These are phyloP conservation scores for Cordia subcordata DNA, from an alignment of 257 asterid genomes.

Conservation along the genomic window DNA sequence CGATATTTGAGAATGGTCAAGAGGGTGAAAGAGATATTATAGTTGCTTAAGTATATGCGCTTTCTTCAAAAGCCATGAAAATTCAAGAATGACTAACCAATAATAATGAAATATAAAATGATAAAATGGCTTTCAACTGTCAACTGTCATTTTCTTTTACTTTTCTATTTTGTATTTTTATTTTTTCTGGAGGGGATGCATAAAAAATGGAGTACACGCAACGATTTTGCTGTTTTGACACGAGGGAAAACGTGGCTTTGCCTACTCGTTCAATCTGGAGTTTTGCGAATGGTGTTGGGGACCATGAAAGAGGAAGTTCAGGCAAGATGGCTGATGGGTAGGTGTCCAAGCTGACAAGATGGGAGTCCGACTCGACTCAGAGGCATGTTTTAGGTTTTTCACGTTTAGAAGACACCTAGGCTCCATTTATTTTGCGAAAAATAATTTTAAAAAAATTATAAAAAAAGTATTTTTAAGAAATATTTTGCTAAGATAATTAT, in stretches of 20 bases:
- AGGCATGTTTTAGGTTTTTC: too few relatives aligned
- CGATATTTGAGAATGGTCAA: background rate
- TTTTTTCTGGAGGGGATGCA: background rate
- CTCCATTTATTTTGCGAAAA: too few relatives aligned
- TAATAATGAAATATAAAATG: background rate
- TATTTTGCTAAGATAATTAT: too few relatives aligned
- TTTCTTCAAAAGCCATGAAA: slow-evolving; percentile 30
- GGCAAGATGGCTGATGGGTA: background rate
- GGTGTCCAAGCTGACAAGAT: background rate
- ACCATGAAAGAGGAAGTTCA: background rate
- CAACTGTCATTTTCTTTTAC: background rate
- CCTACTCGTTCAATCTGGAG: background rate
- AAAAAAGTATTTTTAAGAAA: too few relatives aligned
- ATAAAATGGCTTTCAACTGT: background rate
- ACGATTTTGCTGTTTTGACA: background rate
- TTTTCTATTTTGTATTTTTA: background rate
- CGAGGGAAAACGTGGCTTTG: background rate
- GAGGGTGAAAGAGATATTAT: slow-evolving; percentile 4
- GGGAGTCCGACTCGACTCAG: too few relatives aligned
- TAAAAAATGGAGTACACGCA: background rate
- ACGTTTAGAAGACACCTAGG: too few relatives aligned
- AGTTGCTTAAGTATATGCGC: slow-evolving; percentile 28
- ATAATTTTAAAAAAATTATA: too few relatives aligned
- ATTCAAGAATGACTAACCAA: slow-evolving; percentile 5
- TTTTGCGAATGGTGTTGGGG: background rate